phyloP scores from a whole-genome alignment of 352 stramenopile species.

The Plasmopara halstedii region DNA sequence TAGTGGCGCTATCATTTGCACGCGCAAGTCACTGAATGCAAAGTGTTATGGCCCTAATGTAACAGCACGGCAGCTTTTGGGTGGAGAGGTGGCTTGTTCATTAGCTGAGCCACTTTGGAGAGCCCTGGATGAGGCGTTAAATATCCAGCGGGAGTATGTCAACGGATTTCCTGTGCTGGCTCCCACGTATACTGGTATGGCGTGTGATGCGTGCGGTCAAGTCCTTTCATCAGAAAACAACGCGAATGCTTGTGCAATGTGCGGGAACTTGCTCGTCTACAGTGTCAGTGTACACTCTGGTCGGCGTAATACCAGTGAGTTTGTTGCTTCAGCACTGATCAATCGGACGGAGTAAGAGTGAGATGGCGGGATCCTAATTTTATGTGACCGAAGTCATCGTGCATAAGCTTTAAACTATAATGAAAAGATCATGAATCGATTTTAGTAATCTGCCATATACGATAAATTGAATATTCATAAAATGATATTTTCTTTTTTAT shows the following conservation, averaged over 20 bases:
- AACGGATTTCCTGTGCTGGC: conserved; percentile 52
- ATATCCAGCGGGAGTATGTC: conserved; percentile 52
- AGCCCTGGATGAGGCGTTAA: conserved; percentile 50
- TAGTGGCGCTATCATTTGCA: conserved; percentile 62
- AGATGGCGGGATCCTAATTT: too few species aligned
- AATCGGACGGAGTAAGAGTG: background rate
- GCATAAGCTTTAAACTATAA: too few species aligned
- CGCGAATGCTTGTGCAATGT: conserved; percentile 32
- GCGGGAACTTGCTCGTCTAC: conserved; percentile 63
- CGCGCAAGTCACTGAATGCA: conserved; percentile 65
- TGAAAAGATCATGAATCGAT: too few species aligned
- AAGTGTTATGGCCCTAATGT: conserved; percentile 60
- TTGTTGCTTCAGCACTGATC: conserved; percentile 21
- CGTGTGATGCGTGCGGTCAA: conserved; percentile 50
- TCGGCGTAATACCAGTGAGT: conserved; percentile 39
- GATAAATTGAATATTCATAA: too few species aligned
- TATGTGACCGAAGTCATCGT: too few species aligned
- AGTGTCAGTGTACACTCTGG: conserved; percentile 65
- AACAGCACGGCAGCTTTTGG: conserved; percentile 56
- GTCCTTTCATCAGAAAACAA: conserved; percentile 37
- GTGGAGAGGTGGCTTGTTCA: conserved; percentile 55
- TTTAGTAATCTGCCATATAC: too few species aligned
- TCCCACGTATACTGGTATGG: conserved; percentile 33
- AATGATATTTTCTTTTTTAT: too few species aligned
- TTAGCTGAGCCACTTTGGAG: conserved; percentile 58